phyloP scores from a whole-genome alignment of 23 red algal genomes.

The Gracilaria domingensis region DNA sequence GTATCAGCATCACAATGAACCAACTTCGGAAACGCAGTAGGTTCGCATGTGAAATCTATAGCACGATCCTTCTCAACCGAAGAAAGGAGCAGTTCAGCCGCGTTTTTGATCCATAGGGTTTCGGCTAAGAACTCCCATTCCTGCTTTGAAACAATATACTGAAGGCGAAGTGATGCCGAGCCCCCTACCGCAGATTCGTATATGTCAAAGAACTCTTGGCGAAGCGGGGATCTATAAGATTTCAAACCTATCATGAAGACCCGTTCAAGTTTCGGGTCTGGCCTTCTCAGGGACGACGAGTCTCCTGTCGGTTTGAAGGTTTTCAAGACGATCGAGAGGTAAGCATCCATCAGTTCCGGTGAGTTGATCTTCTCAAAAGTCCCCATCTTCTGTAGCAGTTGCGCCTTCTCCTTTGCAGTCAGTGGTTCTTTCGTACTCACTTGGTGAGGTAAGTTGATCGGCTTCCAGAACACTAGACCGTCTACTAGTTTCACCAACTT shows the following conservation, averaged over 20 bases:
- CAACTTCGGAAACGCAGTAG: slow-evolving; percentile 27
- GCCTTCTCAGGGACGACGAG: slow-evolving; percentile 9
- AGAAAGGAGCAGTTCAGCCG: slow-evolving; percentile 77
- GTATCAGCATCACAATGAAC: neutral
- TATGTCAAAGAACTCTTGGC: slow-evolving; percentile 75
- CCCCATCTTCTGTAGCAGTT: slow-evolving; percentile 76
- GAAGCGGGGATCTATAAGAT: slow-evolving; percentile 29
- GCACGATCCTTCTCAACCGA: slow-evolving; percentile 34
- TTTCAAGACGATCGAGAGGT: slow-evolving; percentile 66
- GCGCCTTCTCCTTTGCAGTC: slow-evolving; percentile 75
- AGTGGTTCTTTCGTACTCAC: slow-evolving; percentile 50
- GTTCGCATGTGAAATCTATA: neutral
- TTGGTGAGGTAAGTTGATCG: neutral
- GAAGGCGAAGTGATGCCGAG: slow-evolving; percentile 57
- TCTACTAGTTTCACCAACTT: slow-evolving; percentile 71
- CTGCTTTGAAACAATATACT: slow-evolving; percentile 84
- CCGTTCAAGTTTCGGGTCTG: slow-evolving; percentile 82
- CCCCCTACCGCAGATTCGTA: slow-evolving; percentile 51
- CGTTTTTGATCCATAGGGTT: slow-evolving; percentile 94
- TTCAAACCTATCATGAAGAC: slow-evolving; percentile 85
- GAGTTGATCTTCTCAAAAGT: slow-evolving; percentile 68
- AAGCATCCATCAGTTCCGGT: slow-evolving; percentile 32
- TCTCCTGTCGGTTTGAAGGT: slow-evolving; percentile 52
- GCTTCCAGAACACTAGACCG: slow-evolving; percentile 63
- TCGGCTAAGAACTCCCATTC: slow-evolving; percentile 93